These are phyloP conservation scores for Pythium aphanidermatum DNA, from an alignment of 352 stramenopile species.

Conservation along the genomic window DNA sequence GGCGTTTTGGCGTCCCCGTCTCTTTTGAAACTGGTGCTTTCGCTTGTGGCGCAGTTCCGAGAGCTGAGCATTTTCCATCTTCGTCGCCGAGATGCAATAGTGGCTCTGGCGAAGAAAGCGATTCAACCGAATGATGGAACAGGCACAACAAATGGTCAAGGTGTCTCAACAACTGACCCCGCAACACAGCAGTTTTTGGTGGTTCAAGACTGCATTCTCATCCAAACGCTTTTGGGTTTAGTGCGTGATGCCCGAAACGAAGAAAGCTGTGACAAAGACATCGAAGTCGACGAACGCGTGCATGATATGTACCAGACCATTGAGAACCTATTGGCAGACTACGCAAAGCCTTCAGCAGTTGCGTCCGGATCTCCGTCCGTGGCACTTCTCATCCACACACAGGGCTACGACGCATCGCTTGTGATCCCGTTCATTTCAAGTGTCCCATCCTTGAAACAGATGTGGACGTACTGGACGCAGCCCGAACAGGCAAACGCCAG, in stretches of 20 bases:
- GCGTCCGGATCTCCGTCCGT: conserved; percentile 23
- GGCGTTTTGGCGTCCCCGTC: conserved; percentile 30
- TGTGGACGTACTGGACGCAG: conserved; percentile 57
- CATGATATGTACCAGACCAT: conserved; percentile 4
- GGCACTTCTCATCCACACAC: conserved; percentile 34
- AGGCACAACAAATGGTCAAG: not conserved
- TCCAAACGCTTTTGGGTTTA: conserved; percentile 38
- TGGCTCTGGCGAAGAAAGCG: conserved; percentile 14
- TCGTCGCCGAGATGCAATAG: conserved; percentile 29
- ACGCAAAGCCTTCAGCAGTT: not conserved
- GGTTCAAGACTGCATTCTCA: conserved; percentile 51
- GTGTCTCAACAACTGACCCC: conserved; percentile 10
- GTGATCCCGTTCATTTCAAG: conserved; percentile 25
- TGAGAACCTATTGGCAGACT: not conserved
- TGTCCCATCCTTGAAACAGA: conserved; percentile 32
- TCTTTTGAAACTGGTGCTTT: conserved; percentile 34
- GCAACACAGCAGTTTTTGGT: conserved; percentile 39
- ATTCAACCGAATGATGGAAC: conserved; percentile 5
- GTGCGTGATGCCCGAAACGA: conserved; percentile 15
- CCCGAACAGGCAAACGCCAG: not conserved
- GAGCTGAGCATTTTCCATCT: conserved; percentile 37
- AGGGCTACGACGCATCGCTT: conserved; percentile 40
- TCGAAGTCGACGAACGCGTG: not conserved
- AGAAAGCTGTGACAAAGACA: not conserved
- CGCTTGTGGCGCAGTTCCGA: conserved; percentile 33